Percentiles rank a stretch among this genome's conserved stretches.
phyloP scores from a whole-genome alignment of 2,329 filamentous ascomycete species.

The Colletotrichum sp. region DNA sequence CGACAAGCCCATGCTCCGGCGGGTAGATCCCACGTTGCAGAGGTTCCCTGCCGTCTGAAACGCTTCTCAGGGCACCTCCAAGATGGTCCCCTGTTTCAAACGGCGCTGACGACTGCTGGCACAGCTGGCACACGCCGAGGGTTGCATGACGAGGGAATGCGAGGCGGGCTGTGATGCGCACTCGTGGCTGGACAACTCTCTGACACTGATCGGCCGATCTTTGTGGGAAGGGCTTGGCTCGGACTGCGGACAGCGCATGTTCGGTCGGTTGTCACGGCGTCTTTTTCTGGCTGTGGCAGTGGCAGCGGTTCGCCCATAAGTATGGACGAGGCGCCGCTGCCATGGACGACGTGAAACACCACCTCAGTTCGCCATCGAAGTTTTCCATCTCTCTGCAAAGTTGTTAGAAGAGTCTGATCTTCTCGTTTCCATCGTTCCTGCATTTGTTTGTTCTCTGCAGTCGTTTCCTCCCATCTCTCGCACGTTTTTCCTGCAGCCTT shows the following conservation, averaged over 20 bases:
- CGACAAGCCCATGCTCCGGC: not conserved
- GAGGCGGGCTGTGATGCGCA: not conserved
- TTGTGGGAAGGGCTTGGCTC: slow-evolving; percentile 1
- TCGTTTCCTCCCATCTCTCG: not conserved
- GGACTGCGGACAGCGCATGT: slow-evolving; percentile 6
- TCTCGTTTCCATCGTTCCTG: not conserved
- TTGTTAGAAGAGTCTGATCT: not conserved
- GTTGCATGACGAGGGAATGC: slow-evolving; percentile 3
- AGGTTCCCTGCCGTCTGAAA: slow-evolving; percentile 9
- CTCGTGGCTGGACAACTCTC: not conserved
- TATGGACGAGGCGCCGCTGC: not conserved
- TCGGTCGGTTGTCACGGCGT: not conserved
- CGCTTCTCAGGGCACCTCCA: not conserved
- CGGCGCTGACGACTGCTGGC: not conserved
- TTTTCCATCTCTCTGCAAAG: not conserved
- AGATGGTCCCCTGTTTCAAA: slow-evolving; percentile 20
- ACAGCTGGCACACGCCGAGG: not conserved
- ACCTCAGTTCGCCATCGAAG: not conserved
- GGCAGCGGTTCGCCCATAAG: slow-evolving; percentile 9
- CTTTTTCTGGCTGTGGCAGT: not conserved
- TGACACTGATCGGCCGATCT: slow-evolving; percentile 8
- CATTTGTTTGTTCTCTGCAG: not conserved
- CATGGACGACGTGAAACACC: slow-evolving; percentile 4
- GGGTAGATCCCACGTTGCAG: not conserved
- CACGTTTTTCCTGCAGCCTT: not conserved